A percentile compares a stretch with the other conserved stretches of the same genome.
phyloP scores from a whole-genome alignment of 805 yeast species.

The Wickerhamomyces chaumierensis region DNA sequence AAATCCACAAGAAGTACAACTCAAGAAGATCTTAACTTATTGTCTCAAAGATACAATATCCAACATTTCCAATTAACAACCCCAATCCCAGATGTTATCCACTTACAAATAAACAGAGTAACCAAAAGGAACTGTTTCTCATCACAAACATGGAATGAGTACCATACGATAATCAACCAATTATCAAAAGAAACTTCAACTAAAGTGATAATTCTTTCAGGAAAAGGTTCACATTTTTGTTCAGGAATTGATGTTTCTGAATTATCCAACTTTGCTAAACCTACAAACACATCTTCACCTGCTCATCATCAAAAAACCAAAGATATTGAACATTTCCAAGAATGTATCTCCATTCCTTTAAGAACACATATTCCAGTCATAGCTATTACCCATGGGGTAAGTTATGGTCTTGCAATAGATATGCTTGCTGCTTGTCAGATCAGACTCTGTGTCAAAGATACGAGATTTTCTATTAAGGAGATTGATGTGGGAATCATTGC shows the following conservation, averaged over 20 bases:
- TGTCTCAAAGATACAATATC: no score
- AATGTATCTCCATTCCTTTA: slow-evolving; percentile 36
- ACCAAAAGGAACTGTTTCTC: neutral
- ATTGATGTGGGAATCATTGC: slow-evolving; percentile 67
- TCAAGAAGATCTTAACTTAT: no score
- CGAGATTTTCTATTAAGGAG: slow-evolving; percentile 51
- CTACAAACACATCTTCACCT: neutral
- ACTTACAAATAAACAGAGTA: neutral
- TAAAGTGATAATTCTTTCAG: slow-evolving; percentile 45
- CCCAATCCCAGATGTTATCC: neutral
- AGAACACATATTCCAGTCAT: slow-evolving; percentile 49
- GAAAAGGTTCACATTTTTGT: slow-evolving; percentile 43
- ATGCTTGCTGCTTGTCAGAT: slow-evolving; percentile 48
- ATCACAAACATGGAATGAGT: slow-evolving; percentile 41
- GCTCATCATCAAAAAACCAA: no score
- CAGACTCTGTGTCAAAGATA: slow-evolving; percentile 42
- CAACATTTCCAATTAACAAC: neutral
- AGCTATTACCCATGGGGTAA: slow-evolving; percentile 51
- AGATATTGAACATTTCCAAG: slow-evolving; percentile 46
- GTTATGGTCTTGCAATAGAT: slow-evolving; percentile 61
- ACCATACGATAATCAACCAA: slow-evolving; percentile 31
- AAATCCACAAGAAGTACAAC: neutral
- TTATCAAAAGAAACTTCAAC: slow-evolving; percentile 35
- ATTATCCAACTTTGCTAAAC: slow-evolving; percentile 11
- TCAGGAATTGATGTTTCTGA: slow-evolving; percentile 53